Conservation (phyloP, 177 flowering plant species). For the Tripterygium wilfordii region DNA sequence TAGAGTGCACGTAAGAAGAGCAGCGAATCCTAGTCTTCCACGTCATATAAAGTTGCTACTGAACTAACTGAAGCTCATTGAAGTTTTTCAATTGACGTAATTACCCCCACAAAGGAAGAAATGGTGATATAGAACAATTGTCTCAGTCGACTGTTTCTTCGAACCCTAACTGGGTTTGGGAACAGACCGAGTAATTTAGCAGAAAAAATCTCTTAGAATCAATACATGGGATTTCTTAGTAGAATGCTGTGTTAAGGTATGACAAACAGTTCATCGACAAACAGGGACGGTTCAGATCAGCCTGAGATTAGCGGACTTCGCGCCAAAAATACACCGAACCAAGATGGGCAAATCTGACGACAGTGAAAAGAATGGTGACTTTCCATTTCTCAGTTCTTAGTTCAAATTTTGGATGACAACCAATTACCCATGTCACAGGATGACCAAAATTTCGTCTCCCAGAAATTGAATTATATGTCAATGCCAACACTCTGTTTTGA, state of each 20-base stretch:
- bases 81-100: background rate
- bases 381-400: background rate
- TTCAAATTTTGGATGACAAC: background rate
- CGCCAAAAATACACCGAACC: conserved; percentile 33
- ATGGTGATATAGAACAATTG: background rate
- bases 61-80: no score
- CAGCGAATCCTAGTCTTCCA: no score
- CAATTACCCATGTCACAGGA: conserved; percentile 3
- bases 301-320: conserved; percentile 28
- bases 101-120: background rate
- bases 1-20: no score
- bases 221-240: background rate
- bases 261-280: conserved; percentile 27
- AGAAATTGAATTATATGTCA: background rate
- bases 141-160: background rate
- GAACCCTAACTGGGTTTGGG: conserved; percentile 4
- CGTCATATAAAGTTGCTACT: no score
- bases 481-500: conserved; percentile 4
- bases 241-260: conserved; percentile 11
- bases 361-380: conserved; percentile 45
- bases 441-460: background rate
- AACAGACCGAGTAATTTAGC: conserved; percentile 1
- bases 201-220: background rate
- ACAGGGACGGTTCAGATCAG: conserved; percentile 36
- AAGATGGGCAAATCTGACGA: conserved; percentile 52